A percentile compares a stretch with the other conserved stretches of the same genome.
Conservation (phyloP, 2,329 filamentous ascomycete species). For the Colletotrichum salicis region DNA sequence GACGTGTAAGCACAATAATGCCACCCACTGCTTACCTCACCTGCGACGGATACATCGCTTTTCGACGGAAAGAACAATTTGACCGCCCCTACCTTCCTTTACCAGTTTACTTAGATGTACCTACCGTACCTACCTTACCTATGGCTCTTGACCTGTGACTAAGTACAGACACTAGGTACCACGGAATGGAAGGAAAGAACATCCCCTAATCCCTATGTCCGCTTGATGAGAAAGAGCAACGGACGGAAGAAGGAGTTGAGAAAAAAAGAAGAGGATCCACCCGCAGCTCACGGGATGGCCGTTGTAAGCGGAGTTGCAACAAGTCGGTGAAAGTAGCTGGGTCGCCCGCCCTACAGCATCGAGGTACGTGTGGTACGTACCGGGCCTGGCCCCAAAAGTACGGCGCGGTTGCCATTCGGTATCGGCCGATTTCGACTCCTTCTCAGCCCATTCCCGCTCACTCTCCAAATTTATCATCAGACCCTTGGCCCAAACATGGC, state of each 20-base stretch:
- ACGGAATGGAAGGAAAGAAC: neutral
- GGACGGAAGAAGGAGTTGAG: neutral
- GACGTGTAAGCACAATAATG: neutral
- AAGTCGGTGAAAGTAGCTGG: conserved; percentile 34
- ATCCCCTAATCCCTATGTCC: neutral
- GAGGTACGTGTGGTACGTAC: conserved; percentile 28
- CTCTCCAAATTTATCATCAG: conserved; percentile 48
- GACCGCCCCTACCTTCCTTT: neutral
- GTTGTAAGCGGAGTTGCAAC: conserved; percentile 22
- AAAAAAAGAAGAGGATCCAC: conserved; percentile 4
- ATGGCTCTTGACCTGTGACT: neutral
- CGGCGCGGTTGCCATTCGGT: conserved; percentile 38
- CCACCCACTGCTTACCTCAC: neutral
- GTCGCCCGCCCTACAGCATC: conserved; percentile 9
- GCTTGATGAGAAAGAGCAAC: neutral
- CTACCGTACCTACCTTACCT: too few relatives aligned
- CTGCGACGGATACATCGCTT: neutral
- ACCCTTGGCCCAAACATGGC: conserved; percentile 39
- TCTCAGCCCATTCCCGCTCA: conserved; percentile 49
- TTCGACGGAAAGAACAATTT: neutral
- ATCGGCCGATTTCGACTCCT: conserved; percentile 49
- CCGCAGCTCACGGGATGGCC: conserved; percentile 6
- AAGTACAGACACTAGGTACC: too few relatives aligned
- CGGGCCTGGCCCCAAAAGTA: conserved; percentile 19
- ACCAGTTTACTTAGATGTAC: neutral